Evolutionary conservation across 176 grass and related monocot species (phyloP).

Genomic region (Secale cereale): DNA sequence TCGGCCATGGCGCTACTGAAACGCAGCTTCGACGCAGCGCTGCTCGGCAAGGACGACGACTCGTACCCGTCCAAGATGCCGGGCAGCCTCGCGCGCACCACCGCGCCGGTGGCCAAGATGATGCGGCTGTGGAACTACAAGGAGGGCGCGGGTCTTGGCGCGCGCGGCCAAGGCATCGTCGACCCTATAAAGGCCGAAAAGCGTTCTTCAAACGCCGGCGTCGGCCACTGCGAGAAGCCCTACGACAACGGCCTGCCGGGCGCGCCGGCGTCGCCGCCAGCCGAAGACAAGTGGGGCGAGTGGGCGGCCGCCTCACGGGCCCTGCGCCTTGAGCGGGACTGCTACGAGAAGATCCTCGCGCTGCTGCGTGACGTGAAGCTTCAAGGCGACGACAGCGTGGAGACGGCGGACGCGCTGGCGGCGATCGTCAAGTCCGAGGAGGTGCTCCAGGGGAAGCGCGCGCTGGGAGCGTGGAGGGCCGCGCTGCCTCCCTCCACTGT

Average conservation of each 20-base stretch:
- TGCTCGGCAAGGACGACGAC: not conserved
- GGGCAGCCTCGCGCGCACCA: not conserved
- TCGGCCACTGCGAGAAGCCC: not conserved
- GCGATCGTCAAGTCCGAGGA: not conserved
- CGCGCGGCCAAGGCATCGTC: not conserved
- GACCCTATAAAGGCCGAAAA: not conserved
- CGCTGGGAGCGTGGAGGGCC: slow-evolving; percentile 19
- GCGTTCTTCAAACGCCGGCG: not conserved
- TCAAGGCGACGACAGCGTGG: not conserved
- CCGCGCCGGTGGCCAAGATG: not conserved
- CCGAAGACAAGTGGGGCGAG: not conserved
- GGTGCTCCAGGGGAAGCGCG: not conserved
- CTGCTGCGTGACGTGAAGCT: not conserved
- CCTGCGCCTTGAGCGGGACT: not conserved
- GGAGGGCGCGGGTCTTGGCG: not conserved
- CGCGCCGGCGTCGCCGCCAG: not conserved
- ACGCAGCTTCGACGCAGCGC: no score
- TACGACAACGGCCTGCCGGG: not conserved
- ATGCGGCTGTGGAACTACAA: not conserved
- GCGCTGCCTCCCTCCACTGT: slow-evolving; percentile 35
- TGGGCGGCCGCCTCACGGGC: not conserved
- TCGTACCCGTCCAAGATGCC: not conserved
- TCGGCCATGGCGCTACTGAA: not conserved
- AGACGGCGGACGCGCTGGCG: not conserved
- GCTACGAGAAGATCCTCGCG: not conserved